Conservation (phyloP, 176 grass and related monocot genomes). For the Ensete ventricosum region DNA sequence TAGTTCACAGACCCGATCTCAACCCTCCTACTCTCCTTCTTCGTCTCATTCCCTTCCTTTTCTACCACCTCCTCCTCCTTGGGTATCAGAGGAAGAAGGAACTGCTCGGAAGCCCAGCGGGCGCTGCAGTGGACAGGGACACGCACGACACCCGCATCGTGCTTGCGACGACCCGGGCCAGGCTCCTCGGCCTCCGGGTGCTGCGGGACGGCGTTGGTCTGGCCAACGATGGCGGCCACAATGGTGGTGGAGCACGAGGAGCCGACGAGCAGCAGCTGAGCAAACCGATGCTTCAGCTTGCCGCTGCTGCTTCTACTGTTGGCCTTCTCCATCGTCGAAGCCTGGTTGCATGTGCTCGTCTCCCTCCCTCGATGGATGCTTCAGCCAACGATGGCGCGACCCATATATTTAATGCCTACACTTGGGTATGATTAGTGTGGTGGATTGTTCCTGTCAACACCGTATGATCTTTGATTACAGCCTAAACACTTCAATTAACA, state of each 20-base stretch:
- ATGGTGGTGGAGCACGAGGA: conserved; percentile 33
- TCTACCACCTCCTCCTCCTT: conserved; percentile 26
- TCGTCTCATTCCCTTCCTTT: conserved; percentile 24
- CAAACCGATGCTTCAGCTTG: conserved; percentile 57
- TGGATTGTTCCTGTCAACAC: too few species aligned
- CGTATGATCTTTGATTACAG: too few species aligned
- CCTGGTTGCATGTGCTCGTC: not conserved
- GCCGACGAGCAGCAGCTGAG: conserved; percentile 50
- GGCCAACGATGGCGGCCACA: not conserved
- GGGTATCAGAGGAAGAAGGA: conserved; percentile 15
- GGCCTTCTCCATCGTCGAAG: not conserved
- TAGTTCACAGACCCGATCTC: not conserved
- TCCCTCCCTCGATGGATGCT: not conserved
- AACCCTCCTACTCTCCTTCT: not conserved
- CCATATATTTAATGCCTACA: too few species aligned
- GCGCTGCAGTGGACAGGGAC: conserved; percentile 57
- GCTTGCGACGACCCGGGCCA: too few species aligned
- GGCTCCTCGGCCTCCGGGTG: not conserved
- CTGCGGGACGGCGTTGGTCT: not conserved
- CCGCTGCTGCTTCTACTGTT: conserved; percentile 13
- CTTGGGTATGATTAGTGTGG: too few species aligned
- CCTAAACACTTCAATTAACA: too few species aligned
- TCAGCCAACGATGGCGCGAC: too few species aligned
- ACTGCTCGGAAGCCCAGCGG: conserved; percentile 39
- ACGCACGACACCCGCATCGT: conserved; percentile 17